Base-by-base conservation (phyloP, 345 rosid genomes). In the Pelargonium nanum region DNA sequence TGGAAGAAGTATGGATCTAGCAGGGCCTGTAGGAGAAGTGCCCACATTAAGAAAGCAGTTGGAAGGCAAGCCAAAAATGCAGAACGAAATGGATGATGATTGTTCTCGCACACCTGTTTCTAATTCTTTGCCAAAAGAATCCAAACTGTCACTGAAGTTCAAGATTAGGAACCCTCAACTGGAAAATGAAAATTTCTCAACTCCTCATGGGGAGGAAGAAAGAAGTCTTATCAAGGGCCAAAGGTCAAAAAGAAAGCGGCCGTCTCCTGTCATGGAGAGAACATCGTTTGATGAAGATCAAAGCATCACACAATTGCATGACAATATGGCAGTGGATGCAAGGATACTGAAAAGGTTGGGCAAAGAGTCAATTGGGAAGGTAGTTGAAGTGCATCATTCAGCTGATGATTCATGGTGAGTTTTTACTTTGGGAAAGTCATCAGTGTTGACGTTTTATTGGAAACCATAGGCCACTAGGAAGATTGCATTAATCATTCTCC, bases 301-400 rank as follows among this genome's bases (percentile, higher is more conserved):
- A 64, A 73, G 64, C 64, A 76, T 64, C 56, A 68, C 72, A 0
- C 72, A 70, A 63, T 74, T 84, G 22, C 81, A 81, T 62, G 83
- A 74, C 52, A 95, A 90, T 74, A 74, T 69, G 73, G 72, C 80
- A 65, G 67, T 77, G 74, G 85, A 83, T 71, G 96, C 85, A 72
- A 90, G 99, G 99, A 86, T 94, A 71, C 69, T 94, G 67, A 88
- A 88, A 75, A 90, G 80, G 67, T 68, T 94, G 72, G 99, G 99
- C 57, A 90, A 84, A 72, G 97, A 94, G 68, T 91, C 95, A 9
- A 73, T 82, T 73, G 99, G 97, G 16, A 94, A 90, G 82, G 76
- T 82, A 68, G 95, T 90, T 60, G 93, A 88, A 82, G 84, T 93
- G 76, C 97, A 90, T 60, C 90, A 90, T 59, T 78, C 83, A 66